Evolutionary conservation across 2,329 filamentous ascomycete species (phyloP).

Genomic region (Fusarium circinatum): DNA sequence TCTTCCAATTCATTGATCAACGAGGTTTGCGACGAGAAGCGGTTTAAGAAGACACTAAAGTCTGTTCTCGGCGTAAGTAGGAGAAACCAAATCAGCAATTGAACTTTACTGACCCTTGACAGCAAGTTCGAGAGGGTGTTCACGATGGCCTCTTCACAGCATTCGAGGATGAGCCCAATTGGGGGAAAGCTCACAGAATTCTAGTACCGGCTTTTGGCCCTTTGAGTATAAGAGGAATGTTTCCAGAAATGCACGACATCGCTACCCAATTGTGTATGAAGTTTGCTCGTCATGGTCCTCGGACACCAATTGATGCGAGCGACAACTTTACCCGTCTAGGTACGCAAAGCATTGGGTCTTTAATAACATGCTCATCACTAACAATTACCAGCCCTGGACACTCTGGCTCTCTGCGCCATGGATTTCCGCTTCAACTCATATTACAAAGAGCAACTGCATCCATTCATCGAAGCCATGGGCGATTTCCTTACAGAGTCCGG

Average conservation of each 20-base stretch:
- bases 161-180: conserved; percentile 64
- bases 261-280: conserved; percentile 73
- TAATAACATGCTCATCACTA: neutral
- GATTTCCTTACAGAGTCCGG: conserved; percentile 69
- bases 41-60: conserved; percentile 69
- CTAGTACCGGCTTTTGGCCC: conserved; percentile 77
- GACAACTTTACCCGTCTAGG: conserved; percentile 76
- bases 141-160: conserved; percentile 75
- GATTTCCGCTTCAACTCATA: conserved; percentile 79
- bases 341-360: neutral
- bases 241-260: conserved; percentile 75
- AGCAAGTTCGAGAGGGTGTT: conserved; percentile 67
- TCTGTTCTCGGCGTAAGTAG: conserved; percentile 55
- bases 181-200: conserved; percentile 73
- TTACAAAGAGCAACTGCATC: conserved; percentile 75
- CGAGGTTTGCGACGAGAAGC: conserved; percentile 72
- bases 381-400: conserved; percentile 66
- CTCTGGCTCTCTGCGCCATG: conserved; percentile 77
- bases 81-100: neutral
- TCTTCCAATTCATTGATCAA: conserved; percentile 66
- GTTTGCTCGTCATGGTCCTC: conserved; percentile 71
- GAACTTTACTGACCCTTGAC: neutral
- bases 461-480: conserved; percentile 75
- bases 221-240: conserved; percentile 74
- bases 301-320: conserved; percentile 65